Conservation (phyloP, 257 asterid species). For the Salvia miltiorrhiza region DNA sequence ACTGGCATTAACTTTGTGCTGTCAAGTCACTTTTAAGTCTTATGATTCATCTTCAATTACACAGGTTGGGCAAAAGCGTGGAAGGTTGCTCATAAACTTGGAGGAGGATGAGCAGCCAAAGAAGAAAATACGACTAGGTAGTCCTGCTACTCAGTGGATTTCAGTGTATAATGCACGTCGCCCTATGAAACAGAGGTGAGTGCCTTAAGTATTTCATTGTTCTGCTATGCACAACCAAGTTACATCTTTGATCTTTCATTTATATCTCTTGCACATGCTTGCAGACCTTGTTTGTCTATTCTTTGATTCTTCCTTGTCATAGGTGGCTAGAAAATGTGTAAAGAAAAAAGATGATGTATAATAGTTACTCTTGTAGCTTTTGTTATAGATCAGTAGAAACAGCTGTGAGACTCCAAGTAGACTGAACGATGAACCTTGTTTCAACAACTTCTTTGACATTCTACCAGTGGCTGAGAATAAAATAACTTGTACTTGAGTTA, state of each 20-base stretch:
- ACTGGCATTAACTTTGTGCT: neutral
- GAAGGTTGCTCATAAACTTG: conserved; percentile 79
- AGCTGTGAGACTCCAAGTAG: neutral
- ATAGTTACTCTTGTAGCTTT: neutral
- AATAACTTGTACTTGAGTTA: neutral
- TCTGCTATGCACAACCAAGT: neutral
- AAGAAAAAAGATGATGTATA: neutral
- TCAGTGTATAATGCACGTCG: conserved; percentile 91
- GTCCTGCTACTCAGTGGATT: conserved; percentile 98
- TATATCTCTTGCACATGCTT: neutral
- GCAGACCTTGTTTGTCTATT: neutral
- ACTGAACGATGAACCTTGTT: neutral
- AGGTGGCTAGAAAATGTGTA: neutral
- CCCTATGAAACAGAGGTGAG: conserved; percentile 96
- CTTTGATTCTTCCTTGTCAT: neutral
- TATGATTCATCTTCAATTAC: conserved; percentile 13
- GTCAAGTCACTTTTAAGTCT: neutral
- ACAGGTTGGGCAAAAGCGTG: conserved; percentile 94
- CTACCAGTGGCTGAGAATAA: neutral
- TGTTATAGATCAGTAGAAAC: neutral
- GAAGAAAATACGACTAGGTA: conserved; percentile 93
- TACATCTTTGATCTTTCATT: neutral
- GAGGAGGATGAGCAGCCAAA: conserved; percentile 99
- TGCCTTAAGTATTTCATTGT: neutral
- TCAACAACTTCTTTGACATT: conserved; percentile 13